A percentile compares a stretch with the other conserved stretches of the same genome.
phyloP scores from a whole-genome alignment of 2,329 filamentous ascomycete genomes.

The Aspergillus vadensis region DNA sequence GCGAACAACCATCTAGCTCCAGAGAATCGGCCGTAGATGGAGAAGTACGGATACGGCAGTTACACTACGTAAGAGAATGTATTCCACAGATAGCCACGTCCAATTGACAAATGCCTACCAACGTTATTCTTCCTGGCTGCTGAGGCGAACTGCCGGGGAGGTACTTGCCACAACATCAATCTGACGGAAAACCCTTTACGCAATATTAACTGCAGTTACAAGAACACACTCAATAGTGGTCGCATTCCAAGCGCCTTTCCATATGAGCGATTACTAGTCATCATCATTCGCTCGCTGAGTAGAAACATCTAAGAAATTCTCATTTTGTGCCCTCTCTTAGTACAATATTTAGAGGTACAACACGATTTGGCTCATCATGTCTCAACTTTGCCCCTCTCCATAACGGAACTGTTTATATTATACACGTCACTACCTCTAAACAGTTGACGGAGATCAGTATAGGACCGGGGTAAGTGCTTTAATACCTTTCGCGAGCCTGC shows the following conservation, averaged over 20 bases:
- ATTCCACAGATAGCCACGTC: constrained; percentile 6
- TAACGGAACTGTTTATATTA: background rate
- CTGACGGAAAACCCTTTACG: background rate
- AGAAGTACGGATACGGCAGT: constrained; percentile 2
- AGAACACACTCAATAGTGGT: background rate
- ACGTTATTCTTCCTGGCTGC: constrained; percentile 7
- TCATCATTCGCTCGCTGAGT: background rate
- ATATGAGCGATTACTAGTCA: background rate
- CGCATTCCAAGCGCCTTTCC: constrained; percentile 1
- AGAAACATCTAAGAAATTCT: background rate
- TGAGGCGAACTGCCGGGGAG: constrained; percentile 4
- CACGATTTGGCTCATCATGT: background rate
- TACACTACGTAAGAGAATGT: constrained; percentile 3
- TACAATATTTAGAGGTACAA: background rate
- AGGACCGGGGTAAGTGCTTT: constrained; percentile 4
- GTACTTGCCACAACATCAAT: constrained; percentile 3
- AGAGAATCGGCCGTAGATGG: constrained; percentile 3
- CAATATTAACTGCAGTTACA: background rate
- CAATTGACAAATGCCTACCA: constrained; percentile 2
- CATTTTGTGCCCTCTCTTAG: background rate
- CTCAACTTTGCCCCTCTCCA: background rate
- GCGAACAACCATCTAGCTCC: constrained; percentile 6
- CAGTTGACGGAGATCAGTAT: background rate
- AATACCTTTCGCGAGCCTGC: background rate
- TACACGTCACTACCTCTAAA: background rate